phyloP scores from a whole-genome alignment of 2,329 filamentous ascomycete species.

The Leptographium lundbergii region DNA sequence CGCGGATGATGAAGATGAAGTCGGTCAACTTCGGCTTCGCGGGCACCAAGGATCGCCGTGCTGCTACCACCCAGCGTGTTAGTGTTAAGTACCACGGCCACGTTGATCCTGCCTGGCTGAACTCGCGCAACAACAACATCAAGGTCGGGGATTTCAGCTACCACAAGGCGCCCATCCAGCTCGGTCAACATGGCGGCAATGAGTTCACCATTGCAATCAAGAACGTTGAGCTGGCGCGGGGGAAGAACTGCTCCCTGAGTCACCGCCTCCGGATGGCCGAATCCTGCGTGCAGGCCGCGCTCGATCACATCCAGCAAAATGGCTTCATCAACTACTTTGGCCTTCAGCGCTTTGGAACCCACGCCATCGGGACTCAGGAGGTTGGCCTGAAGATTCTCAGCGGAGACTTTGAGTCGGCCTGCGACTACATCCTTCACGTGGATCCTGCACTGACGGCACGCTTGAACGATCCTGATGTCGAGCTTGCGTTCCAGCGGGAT shows the following conservation, averaged over 20 bases:
- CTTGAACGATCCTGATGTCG: constrained; percentile 33
- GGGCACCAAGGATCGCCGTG: constrained; percentile 83
- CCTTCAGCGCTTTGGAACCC: constrained; percentile 91
- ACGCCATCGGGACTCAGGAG: constrained; percentile 71
- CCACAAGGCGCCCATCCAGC: constrained; percentile 54
- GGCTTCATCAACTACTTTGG: constrained; percentile 98
- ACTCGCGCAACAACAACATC: constrained; percentile 48
- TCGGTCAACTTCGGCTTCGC: constrained; percentile 62
- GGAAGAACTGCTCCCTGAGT: constrained; percentile 32
- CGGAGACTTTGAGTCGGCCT: constrained; percentile 67
- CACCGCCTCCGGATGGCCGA: constrained; percentile 29
- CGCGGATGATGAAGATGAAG: constrained; percentile 61
- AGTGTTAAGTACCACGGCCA: constrained; percentile 43
- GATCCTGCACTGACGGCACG: constrained; percentile 37
- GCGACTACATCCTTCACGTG: constrained; percentile 65
- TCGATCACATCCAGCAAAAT: constrained; percentile 54
- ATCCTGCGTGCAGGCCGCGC: constrained; percentile 41
- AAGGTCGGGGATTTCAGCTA: constrained; percentile 74
- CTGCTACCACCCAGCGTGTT: constrained; percentile 72
- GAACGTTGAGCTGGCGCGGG: constrained; percentile 54
- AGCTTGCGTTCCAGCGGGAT: constrained; percentile 48
- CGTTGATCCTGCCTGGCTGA: constrained; percentile 52
- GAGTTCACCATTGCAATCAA: constrained; percentile 88
- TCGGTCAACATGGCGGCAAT: constrained; percentile 79
- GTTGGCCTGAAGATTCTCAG: constrained; percentile 76